phyloP scores from a whole-genome alignment of 331 rosid genomes.

The Acacia pycnantha region DNA sequence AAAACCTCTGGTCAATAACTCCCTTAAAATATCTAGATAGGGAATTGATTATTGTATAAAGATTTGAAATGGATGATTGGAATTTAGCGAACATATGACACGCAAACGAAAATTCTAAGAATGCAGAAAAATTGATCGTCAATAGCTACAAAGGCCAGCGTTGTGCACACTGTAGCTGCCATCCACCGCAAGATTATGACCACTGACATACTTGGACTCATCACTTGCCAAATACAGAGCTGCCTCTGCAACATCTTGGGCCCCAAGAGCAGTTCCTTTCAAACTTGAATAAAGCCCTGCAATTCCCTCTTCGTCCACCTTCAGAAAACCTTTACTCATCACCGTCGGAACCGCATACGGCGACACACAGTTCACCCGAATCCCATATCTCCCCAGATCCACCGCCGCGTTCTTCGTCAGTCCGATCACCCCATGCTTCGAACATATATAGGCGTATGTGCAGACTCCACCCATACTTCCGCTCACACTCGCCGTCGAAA shows the following conservation, averaged over 20 bases:
- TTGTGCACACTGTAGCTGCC: not conserved
- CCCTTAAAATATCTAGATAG: too few species aligned
- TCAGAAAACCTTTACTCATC: not conserved
- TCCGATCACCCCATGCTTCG: slow-evolving; percentile 18
- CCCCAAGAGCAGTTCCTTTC: not conserved
- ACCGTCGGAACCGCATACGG: too few species aligned
- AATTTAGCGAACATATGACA: too few species aligned
- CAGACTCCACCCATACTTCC: slow-evolving; percentile 25
- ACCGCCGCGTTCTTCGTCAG: too few species aligned
- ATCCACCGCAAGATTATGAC: not conserved
- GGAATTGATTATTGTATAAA: too few species aligned
- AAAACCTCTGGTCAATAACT: too few species aligned
- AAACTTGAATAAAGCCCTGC: not conserved
- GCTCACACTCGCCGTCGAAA: slow-evolving; percentile 24
- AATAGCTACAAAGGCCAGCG: not conserved
- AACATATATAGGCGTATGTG: not conserved
- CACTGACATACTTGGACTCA: slow-evolving; percentile 33
- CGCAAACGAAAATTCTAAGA: too few species aligned
- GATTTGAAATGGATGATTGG: too few species aligned
- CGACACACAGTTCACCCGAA: too few species aligned
- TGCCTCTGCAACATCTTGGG: slow-evolving; percentile 32
- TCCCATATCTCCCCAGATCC: too few species aligned
- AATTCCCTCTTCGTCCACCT: slow-evolving; percentile 15
- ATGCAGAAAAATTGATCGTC: too few species aligned
- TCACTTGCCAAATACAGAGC: slow-evolving; percentile 33